Evolutionary conservation across 805 yeast genomes (phyloP).

Genomic region (Wickerhamomyces bisporus): DNA sequence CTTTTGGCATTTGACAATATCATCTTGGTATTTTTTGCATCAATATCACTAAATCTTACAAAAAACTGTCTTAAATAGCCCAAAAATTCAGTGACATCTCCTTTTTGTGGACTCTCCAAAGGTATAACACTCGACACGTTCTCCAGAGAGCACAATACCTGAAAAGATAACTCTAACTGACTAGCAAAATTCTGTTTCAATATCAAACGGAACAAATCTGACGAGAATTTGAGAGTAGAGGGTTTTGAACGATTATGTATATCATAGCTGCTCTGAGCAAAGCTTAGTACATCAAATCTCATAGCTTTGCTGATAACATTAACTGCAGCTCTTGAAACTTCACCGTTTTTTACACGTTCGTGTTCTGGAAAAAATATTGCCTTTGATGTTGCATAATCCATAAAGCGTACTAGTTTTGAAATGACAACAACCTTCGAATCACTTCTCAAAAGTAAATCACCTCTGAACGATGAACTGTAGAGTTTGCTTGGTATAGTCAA

Average conservation of each 20-base stretch:
- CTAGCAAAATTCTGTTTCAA: slow-evolving; percentile 21
- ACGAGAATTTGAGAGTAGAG: slow-evolving; percentile 25
- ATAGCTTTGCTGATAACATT: slow-evolving; percentile 36
- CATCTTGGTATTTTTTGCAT: slow-evolving; percentile 29
- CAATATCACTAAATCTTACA: slow-evolving; percentile 35
- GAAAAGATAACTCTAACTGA: slow-evolving; percentile 19
- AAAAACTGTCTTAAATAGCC: slow-evolving; percentile 29
- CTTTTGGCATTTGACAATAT: slow-evolving; percentile 39
- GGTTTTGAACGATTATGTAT: slow-evolving; percentile 28
- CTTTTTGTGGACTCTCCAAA: slow-evolving; percentile 21
- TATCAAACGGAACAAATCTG: slow-evolving; percentile 25
- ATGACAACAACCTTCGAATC: slow-evolving; percentile 45
- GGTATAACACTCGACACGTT: slow-evolving; percentile 26
- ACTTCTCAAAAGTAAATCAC: slow-evolving; percentile 38
- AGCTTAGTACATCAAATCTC: slow-evolving; percentile 40
- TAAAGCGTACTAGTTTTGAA: slow-evolving; percentile 29
- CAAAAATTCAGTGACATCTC: slow-evolving; percentile 24
- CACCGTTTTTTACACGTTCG: slow-evolving; percentile 23
- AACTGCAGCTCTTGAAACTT: slow-evolving; percentile 31
- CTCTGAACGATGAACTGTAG: slow-evolving; percentile 25
- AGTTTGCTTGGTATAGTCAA: slow-evolving; percentile 13
- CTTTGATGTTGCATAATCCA: slow-evolving; percentile 24
- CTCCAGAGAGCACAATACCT: slow-evolving; percentile 21
- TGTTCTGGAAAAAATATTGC: slow-evolving; percentile 27
- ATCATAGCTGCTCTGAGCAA: slow-evolving; percentile 35